phyloP scores from a whole-genome alignment of 2,329 filamentous ascomycete species.

The Aschersonia sp. region DNA sequence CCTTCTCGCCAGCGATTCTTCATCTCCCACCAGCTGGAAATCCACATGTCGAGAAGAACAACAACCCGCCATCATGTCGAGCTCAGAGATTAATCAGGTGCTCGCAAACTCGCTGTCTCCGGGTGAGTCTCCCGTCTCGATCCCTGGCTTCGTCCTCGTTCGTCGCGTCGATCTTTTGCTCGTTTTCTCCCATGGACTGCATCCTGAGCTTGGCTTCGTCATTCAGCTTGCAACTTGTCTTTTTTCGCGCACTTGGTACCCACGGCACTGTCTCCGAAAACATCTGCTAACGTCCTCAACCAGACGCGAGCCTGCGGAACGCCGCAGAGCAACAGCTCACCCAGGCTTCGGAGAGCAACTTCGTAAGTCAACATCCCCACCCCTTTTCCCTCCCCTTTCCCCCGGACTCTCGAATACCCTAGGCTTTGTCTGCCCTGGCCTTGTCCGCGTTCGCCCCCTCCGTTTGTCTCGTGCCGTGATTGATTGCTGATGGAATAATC shows the following conservation, averaged over 20 bases:
- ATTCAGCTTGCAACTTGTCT: no score
- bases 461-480: not conserved
- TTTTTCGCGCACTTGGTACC: no score
- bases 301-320: slow-evolving; percentile 81
- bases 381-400: slow-evolving; percentile 2
- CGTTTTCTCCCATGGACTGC: no score
- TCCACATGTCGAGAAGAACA: slow-evolving; percentile 22
- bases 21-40: slow-evolving; percentile 9
- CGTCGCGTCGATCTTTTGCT: no score
- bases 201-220: no score
- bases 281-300: slow-evolving; percentile 5
- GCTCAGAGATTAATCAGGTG: slow-evolving; percentile 93
- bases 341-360: slow-evolving; percentile 87
- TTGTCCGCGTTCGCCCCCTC: slow-evolving; percentile 11
- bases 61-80: slow-evolving; percentile 41
- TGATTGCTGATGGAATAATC: not conserved
- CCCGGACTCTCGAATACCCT: not conserved
- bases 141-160: not conserved
- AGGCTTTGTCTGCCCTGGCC: not conserved
- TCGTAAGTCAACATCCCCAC: slow-evolving; percentile 44
- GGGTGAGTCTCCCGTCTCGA: slow-evolving; percentile 38
- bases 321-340: slow-evolving; percentile 87
- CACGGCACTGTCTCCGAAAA: no score
- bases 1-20: slow-evolving; percentile 1
- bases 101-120: slow-evolving; percentile 92